phyloP scores from a whole-genome alignment of 108 stramenopile species.

The Cyclostephanos invisitatus region DNA sequence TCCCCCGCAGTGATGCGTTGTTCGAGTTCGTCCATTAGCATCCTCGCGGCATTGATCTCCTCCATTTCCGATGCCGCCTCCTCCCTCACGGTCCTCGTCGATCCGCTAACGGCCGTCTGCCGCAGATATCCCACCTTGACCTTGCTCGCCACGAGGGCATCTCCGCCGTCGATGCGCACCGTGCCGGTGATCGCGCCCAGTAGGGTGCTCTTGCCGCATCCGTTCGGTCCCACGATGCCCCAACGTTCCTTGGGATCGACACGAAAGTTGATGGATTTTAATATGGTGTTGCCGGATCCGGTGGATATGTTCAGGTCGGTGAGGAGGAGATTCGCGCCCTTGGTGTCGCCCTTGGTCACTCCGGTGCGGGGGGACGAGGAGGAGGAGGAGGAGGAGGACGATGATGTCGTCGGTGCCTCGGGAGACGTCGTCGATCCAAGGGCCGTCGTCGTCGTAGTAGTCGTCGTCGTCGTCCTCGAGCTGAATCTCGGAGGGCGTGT shows the following conservation, averaged over 20 bases:
- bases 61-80: conserved; percentile 90
- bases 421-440: conserved; percentile 11
- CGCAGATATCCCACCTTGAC: conserved; percentile 77
- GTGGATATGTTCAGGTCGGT: conserved; percentile 68
- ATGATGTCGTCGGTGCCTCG: conserved; percentile 7
- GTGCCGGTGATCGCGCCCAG: conserved; percentile 67
- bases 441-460: not conserved
- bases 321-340: conserved; percentile 74
- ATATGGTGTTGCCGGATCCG: conserved; percentile 56
- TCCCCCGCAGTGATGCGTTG: conserved; percentile 51
- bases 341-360: conserved; percentile 64
- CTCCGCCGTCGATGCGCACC: conserved; percentile 62
- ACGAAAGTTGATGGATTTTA: conserved; percentile 69
- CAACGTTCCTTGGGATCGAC: conserved; percentile 75
- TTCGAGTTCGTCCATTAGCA: conserved; percentile 48
- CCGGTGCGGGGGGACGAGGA: conserved; percentile 6
- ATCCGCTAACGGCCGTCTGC: conserved; percentile 88
- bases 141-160: conserved; percentile 59
- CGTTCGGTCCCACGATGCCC: conserved; percentile 65
- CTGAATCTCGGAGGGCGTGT: not conserved
- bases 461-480: not conserved
- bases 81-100: conserved; percentile 80
- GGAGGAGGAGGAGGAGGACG: too few relatives aligned
- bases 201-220: conserved; percentile 42
- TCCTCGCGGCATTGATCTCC: conserved; percentile 59